These are phyloP conservation scores for Aspergillus japonicus DNA, from an alignment of 2,329 filamentous ascomycete genomes.

Conservation along the genomic window DNA sequence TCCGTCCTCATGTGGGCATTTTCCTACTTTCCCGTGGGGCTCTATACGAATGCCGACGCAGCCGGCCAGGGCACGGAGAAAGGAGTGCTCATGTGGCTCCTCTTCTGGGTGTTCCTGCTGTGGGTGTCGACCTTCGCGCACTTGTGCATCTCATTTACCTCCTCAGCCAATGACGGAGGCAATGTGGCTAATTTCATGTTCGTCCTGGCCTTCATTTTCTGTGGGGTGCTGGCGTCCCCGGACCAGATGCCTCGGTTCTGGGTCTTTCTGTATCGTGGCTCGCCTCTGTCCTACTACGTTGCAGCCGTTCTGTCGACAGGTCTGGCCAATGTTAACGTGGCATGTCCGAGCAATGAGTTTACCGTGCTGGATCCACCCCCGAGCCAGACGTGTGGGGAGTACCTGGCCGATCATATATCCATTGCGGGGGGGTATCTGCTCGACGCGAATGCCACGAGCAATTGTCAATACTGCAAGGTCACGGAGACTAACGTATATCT, in stretches of 20 bases:
- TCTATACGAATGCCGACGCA: no score
- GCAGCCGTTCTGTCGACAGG: not conserved
- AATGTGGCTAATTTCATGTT: no score
- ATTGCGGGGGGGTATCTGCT: not conserved
- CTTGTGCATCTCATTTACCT: no score
- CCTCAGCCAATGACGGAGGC: no score
- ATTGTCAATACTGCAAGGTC: not conserved
- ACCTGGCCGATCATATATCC: not conserved
- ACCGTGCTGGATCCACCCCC: not conserved
- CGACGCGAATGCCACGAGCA: not conserved
- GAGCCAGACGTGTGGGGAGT: not conserved
- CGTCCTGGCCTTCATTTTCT: not conserved
- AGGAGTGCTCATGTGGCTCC: no score
- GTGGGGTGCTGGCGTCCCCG: not conserved
- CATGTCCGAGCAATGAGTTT: not conserved
- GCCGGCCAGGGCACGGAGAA: no score
- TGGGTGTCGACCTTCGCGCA: no score
- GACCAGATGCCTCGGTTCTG: not conserved
- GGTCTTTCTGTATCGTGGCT: not conserved
- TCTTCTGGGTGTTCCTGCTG: no score
- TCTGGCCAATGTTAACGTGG: not conserved
- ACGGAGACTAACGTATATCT: not conserved
- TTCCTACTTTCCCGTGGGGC: no score
- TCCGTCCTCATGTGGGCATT: no score
- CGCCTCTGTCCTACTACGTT: not conserved